Base-by-base conservation (phyloP, 2,329 filamentous ascomycete species). In the Helicocarpus griseus region DNA sequence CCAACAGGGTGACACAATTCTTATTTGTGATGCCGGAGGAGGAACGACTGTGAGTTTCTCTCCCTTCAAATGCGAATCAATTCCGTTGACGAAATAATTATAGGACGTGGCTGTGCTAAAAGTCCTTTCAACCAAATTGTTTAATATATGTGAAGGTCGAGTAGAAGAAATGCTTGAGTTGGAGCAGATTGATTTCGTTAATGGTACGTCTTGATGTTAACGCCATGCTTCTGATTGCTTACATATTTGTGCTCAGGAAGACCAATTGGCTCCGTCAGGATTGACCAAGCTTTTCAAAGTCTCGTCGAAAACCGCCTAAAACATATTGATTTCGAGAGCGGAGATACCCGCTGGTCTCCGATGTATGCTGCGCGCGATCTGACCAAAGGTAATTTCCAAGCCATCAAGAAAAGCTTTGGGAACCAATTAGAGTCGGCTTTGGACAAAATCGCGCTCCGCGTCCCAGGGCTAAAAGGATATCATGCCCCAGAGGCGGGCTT, bases 1-100 rank as follows among this genome's bases (percentile, higher is more conserved):
- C 28, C 26, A 9, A 39, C 13, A 29, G 19, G 48, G 40, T 4
- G 17, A 44, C 14, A 29, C 45, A 5, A 41, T 50, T 24, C 48
- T 50, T 44, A 38, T 50, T 33, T 50, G 48, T 14, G 48, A 50
- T 44, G 24, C 48, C 14, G 48, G 48, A 50, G 48, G 48, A 13
- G 48, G 48, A 24, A 50, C 48, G 21, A 50, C 48, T 9, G 48
- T 50, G 9, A 43, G 48, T 36, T 11, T 29, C n/a, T 35, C 35
- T 7, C 19, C 21, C 22, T 8, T 5, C 24, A 5, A 9, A 4
- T 6, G 35, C 2, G 11, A 39, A 22, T 49, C 1, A 13, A n/a
- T n/a, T 24, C 21, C 33, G 28, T 28, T 50, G 21, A 50, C 19
- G 7, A 24, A n/a, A 40, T 24, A 19, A 13, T 11, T 24, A 6